These are phyloP conservation scores for Lolium multiflorum DNA, from an alignment of 176 grass and related monocot genomes.

Conservation along the genomic window DNA sequence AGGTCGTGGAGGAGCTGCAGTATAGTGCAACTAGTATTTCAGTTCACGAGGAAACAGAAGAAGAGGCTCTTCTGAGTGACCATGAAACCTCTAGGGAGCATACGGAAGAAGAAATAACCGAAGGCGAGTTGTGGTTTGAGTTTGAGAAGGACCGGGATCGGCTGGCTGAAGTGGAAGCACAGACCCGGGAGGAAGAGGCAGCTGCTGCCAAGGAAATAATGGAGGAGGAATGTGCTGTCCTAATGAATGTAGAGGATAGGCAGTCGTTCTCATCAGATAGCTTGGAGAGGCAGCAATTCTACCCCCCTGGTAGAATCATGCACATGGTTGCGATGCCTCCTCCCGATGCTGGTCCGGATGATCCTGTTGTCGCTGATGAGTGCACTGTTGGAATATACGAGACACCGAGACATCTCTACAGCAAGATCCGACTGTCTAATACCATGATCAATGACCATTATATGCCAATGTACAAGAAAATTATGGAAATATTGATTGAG, in stretches of 20 bases:
- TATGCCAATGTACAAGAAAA: slow-evolving; percentile 99
- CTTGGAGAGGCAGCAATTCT: slow-evolving; percentile 80
- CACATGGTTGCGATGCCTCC: slow-evolving; percentile 86
- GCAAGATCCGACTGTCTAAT: slow-evolving; percentile 87
- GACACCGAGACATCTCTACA: slow-evolving; percentile 83
- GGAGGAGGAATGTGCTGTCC: slow-evolving; percentile 61
- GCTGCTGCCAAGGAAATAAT: slow-evolving; percentile 69
- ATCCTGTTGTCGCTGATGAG: slow-evolving; percentile 53
- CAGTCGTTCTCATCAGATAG: slow-evolving; percentile 58
- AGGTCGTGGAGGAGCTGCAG: slow-evolving; percentile 59
- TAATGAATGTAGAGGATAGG: slow-evolving; percentile 57
- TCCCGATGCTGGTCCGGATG: slow-evolving; percentile 48
- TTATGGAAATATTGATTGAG: slow-evolving; percentile 94
- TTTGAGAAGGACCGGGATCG: slow-evolving; percentile 78
- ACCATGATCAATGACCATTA: slow-evolving; percentile 99
- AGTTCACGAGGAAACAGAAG: slow-evolving; percentile 72
- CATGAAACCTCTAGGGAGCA: slow-evolving; percentile 60
- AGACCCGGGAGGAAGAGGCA: slow-evolving; percentile 57
- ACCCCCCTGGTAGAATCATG: slow-evolving; percentile 94
- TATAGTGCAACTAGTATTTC: slow-evolving; percentile 57
- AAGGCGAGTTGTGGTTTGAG: slow-evolving; percentile 83
- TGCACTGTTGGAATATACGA: slow-evolving; percentile 77
- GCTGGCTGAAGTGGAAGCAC: slow-evolving; percentile 60
- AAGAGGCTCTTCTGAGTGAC: slow-evolving; percentile 66
- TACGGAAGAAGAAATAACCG: slow-evolving; percentile 64